phyloP scores from a whole-genome alignment of 441 rosid species.

The Eutrema salsugineum region DNA sequence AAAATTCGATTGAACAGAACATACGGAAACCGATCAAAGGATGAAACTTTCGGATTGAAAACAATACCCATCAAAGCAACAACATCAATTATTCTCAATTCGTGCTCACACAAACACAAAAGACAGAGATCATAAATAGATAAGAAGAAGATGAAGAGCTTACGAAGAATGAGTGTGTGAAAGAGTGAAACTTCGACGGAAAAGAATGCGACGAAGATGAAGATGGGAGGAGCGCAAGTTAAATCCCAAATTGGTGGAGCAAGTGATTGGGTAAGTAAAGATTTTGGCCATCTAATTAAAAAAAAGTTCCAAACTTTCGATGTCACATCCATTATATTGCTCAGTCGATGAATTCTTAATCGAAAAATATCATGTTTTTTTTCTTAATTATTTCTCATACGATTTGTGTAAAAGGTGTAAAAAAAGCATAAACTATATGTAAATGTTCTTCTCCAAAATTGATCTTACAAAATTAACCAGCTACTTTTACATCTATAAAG shows the following conservation, averaged over 20 bases:
- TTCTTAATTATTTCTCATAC: not conserved
- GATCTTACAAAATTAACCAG: not conserved
- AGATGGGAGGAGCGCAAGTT: slow-evolving; percentile 9
- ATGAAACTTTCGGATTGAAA: slow-evolving; percentile 2
- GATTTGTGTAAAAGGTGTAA: not conserved
- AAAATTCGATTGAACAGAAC: not conserved
- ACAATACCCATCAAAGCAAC: slow-evolving; percentile 25
- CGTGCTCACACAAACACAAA: not conserved
- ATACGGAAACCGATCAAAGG: not conserved
- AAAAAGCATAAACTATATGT: too few species aligned
- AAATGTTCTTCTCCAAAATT: too few species aligned
- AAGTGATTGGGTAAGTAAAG: slow-evolving; percentile 21
- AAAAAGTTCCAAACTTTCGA: slow-evolving; percentile 2
- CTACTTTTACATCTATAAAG: slow-evolving; percentile 5
- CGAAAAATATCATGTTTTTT: not conserved
- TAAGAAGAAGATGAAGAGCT: slow-evolving; percentile 15
- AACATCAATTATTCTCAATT: not conserved
- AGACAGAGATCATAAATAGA: not conserved
- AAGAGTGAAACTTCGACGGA: not conserved
- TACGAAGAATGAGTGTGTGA: slow-evolving; percentile 22
- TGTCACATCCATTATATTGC: not conserved
- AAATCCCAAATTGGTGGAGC: slow-evolving; percentile 22
- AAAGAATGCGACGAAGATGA: not conserved
- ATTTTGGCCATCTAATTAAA: slow-evolving; percentile 25
- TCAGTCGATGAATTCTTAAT: not conserved